A percentile compares a stretch with the other conserved stretches of the same genome.
These are phyloP conservation scores for Geotrichum klebahnii DNA, from an alignment of 1,139 yeast species.

Conservation along the genomic window DNA sequence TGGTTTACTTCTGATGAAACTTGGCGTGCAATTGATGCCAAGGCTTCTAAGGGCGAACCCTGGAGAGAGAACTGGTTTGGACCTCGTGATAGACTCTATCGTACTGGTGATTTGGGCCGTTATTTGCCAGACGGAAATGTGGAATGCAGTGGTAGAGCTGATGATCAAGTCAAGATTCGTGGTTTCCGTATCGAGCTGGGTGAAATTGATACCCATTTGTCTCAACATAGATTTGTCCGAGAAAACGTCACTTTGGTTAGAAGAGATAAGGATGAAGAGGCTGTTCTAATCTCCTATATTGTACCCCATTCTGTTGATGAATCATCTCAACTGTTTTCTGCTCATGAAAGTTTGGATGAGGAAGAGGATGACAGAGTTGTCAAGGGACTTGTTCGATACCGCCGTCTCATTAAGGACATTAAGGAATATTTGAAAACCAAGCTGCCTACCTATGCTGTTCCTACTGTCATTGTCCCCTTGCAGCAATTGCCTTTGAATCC, in stretches of 20 bases:
- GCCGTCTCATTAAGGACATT: conserved; percentile 73
- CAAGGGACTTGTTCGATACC: conserved; percentile 69
- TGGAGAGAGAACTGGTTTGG: conserved; percentile 89
- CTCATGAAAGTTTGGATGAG: conserved; percentile 44
- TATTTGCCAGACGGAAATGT: conserved; percentile 95
- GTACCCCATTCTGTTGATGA: conserved; percentile 68
- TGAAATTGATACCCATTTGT: conserved; percentile 93
- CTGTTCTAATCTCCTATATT: conserved; percentile 81
- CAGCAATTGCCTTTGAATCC: conserved; percentile 88
- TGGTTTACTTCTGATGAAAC: conserved; percentile 70
- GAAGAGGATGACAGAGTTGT: conserved; percentile 53
- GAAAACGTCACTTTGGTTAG: conserved; percentile 92
- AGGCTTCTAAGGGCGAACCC: conserved; percentile 44
- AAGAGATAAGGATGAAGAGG: conserved; percentile 88
- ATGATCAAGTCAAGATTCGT: conserved; percentile 96
- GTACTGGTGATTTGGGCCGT: conserved; percentile 97
- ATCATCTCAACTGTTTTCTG: conserved; percentile 45
- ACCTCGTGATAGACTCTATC: conserved; percentile 89
- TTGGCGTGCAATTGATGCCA: conserved; percentile 57
- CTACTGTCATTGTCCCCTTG: conserved; percentile 85
- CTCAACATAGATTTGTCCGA: conserved; percentile 86
- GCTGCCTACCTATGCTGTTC: conserved; percentile 90
- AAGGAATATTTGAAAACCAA: conserved; percentile 78
- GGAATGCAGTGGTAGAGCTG: conserved; percentile 98
- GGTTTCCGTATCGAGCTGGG: conserved; percentile 98